Base-by-base conservation (phyloP, 176 grass and related monocot genomes). In the Eleusine indica region DNA sequence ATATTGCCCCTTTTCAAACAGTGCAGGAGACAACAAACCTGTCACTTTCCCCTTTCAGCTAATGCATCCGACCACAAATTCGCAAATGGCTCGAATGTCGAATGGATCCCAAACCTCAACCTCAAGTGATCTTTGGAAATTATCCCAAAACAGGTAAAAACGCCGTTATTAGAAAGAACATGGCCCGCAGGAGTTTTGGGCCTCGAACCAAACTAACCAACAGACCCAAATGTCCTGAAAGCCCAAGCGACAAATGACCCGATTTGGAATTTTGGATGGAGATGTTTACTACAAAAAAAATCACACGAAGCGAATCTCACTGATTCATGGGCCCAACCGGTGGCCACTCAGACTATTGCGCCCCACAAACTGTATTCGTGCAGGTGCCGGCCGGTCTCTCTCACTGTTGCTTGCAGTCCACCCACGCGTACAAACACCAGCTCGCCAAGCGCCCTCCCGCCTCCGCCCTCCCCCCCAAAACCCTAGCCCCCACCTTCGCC, bases 381-480 rank as follows among this genome's bases (percentile, higher is more conserved):
- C n/a, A 25, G 58, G n/a, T 11, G 57, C 67, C 48, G 42, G 57
- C 67, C 48, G 42, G 73, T 57, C 49, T 15, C 47, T 21, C 47
- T 39, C 52, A 42, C 51, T 44, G 52, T 30, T 30, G 67, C 29
- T 3, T 32, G 19, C 29, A 60, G 57, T 21, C 69, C 75, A 81
- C 65, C 82, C 87, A 77, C 82, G 87, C 73, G 83, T 72, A 82
- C 83, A 71, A 76, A 87, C 81, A 13, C 63, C 71, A 73, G 78
- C 68, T 68, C 6, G 44, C 61, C 12, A 85, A 38, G 43, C 65
- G 47, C 15, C 71, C 60, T 68, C 81, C 58, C 47, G 66, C 66
- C 60, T 25, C 65, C 68, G 18, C 49, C 56, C 40, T 43, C 13
- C 39, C 47, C 13, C 15, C 56, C 71, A 86, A 77, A 84, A 90